Evolutionary conservation across 2,329 filamentous ascomycete species (phyloP).

Genomic region (Macrophomina pseudophaseolina): DNA sequence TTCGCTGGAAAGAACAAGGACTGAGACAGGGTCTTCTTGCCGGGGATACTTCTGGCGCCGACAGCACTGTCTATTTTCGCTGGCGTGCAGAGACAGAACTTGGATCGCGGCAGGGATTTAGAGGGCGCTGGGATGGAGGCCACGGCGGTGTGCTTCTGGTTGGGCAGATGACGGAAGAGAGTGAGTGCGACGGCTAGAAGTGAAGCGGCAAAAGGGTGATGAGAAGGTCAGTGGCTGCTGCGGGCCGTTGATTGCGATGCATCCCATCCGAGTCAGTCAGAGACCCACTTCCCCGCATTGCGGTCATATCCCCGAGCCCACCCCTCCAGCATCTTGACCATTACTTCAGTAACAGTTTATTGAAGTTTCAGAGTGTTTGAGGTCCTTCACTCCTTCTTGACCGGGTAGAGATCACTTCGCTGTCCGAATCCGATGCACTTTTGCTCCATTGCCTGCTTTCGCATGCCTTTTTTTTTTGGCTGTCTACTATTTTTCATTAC

Average conservation of each 20-base stretch:
- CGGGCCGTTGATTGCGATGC: neutral
- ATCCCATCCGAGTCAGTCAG: neutral
- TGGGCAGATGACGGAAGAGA: neutral
- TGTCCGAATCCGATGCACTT: no score
- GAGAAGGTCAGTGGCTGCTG: neutral
- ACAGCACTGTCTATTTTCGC: neutral
- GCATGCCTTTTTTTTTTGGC: no score
- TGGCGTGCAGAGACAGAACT: no score
- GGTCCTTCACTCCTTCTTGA: no score
- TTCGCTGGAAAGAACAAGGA: neutral
- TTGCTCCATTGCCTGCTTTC: no score
- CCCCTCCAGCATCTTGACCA: neutral
- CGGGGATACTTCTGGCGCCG: neutral
- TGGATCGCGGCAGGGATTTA: no score
- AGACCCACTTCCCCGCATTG: conserved; percentile 14
- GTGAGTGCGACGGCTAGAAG: neutral
- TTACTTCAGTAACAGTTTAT: no score
- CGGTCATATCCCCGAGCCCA: neutral
- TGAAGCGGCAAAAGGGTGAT: neutral
- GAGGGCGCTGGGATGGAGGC: no score
- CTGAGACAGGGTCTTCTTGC: neutral
- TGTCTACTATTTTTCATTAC: no score
- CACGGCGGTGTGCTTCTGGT: neutral
- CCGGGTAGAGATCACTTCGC: no score
- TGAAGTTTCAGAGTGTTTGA: no score